phyloP scores from a whole-genome alignment of 768 basidiomycete species.

The Asterophora lycoperdoides region DNA sequence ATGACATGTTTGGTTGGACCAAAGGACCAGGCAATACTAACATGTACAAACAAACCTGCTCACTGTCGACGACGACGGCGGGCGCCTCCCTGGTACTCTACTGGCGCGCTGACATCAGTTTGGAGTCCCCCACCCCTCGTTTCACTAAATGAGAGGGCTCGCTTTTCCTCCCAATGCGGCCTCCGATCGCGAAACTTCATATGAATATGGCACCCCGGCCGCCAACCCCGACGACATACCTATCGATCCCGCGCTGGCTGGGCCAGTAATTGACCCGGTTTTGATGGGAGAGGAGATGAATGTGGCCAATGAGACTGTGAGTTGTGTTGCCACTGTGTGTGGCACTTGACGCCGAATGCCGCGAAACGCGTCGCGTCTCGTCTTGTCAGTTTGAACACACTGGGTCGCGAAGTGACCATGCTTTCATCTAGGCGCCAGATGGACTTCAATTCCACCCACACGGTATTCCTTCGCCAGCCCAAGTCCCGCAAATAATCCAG shows the following conservation, averaged over 20 bases:
- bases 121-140: neutral
- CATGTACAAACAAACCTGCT: conserved; percentile 37
- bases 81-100: conserved; percentile 17
- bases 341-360: conserved; percentile 22
- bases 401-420: conserved; percentile 20
- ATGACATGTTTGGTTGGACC: too few species aligned
- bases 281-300: conserved; percentile 30
- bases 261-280: conserved; percentile 49
- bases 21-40: conserved; percentile 22
- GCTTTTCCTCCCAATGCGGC: conserved; percentile 48
- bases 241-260: conserved; percentile 74
- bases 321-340: conserved; percentile 25
- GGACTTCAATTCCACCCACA: conserved; percentile 20
- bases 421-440: conserved; percentile 24
- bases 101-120: conserved; percentile 5
- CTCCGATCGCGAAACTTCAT: conserved; percentile 51
- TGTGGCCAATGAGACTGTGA: conserved; percentile 31
- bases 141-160: conserved; percentile 51
- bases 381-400: conserved; percentile 25
- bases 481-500: conserved; percentile 20
- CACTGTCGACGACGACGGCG: conserved; percentile 41
- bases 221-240: conserved; percentile 64
- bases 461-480: conserved; percentile 24
- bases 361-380: conserved; percentile 69
- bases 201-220: conserved; percentile 57